Percentiles rank a stretch among this genome's conserved stretches.
Evolutionary conservation across 2,329 filamentous ascomycete species (phyloP).

Genomic region (Pleomassaria siparia): DNA sequence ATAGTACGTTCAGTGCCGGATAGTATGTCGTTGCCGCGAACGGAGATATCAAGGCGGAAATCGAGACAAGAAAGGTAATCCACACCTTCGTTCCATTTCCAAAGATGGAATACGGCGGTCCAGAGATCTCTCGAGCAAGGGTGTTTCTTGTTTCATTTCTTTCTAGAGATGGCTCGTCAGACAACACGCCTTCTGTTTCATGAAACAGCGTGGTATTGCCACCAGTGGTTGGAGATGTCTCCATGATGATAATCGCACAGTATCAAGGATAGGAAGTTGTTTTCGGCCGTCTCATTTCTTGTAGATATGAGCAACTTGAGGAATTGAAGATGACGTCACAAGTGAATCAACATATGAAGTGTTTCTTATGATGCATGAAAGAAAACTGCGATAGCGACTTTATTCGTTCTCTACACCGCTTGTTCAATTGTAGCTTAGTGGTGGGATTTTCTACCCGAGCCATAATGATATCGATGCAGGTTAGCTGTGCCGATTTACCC

Average conservation of each 20-base stretch:
- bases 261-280: background rate
- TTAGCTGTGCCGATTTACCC: background rate
- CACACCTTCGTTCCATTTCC: conserved; percentile 45
- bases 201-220: background rate
- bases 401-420: background rate
- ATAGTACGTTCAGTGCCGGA: conserved; percentile 29
- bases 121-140: conserved; percentile 25
- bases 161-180: conserved; percentile 4
- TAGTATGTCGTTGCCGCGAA: conserved; percentile 37
- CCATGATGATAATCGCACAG: background rate
- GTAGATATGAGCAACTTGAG: no score
- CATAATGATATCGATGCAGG: background rate
- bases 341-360: background rate
- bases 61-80: conserved; percentile 52
- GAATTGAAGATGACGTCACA: background rate
- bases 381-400: background rate
- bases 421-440: background rate
- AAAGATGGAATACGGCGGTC: conserved; percentile 34
- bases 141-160: conserved; percentile 10
- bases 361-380: background rate
- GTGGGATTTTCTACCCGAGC: background rate
- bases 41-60: conserved; percentile 52
- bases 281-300: no score
- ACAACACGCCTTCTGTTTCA: no score
- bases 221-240: background rate